Evolutionary conservation across 2,329 filamentous ascomycete genomes (phyloP), one percentile per base, ranked within the genome.

Genomic region (Pseudogymnoascus sp.): DNA sequence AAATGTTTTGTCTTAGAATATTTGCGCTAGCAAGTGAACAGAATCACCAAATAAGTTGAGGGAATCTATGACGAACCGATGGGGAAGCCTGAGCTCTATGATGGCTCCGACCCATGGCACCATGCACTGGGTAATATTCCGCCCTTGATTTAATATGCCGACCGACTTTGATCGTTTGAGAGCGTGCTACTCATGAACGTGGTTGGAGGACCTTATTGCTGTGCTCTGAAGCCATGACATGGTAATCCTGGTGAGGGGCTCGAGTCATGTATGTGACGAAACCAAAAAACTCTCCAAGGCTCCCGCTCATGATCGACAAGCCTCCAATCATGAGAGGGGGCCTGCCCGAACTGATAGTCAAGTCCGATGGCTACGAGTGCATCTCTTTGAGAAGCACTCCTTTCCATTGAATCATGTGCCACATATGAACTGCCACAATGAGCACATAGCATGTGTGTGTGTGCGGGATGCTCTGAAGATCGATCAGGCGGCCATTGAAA

Each of bases 401-500:
- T n/a, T 57, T 57, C n/a, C 12, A 8, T 18, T 34, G 4, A 34
- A 57, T 34, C 29, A 57, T 34, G 26, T 57, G 51, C 51, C n/a
- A 57, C 29, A 34, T 4, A 18, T 57, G 26, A 57, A 18, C 51
- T 16, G n/a, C 51, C 51, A 18, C 51, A 12, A 34, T 57, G 51
- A 34, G 29, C n/a, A 57, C 29, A 57, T 11, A 11, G 29, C 51
- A 57, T 2, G 10, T 18, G 26, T 57, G 51, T 34, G 26, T 34
- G 51, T 57, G 51, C 5, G 51, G 51, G 51, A 57, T 57, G 26
- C 5, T 34, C 10, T 18, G 51, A 57, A 16, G 26, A 57, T 57
- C 51, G 51, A 57, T 57, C 51, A 57, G 51, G 26, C 26, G 51
- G 51, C 12, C 51, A 57, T 18, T 57, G 51, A 34, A 57, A 57